Evolutionary conservation across 208 protist species (phyloP).

Genomic region (Naegleria fowleri): DNA sequence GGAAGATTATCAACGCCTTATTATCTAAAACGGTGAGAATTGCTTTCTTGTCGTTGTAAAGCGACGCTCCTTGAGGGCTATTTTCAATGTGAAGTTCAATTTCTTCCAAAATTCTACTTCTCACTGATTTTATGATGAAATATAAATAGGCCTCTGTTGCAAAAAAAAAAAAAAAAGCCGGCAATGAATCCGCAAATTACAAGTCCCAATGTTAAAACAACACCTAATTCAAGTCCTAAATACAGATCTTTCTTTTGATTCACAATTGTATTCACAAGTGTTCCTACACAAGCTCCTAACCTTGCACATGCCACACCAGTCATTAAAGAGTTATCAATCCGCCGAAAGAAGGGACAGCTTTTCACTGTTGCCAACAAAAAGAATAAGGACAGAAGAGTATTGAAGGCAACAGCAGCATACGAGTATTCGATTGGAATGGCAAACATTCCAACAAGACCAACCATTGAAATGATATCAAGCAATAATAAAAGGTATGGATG

Average conservation of each 20-base stretch:
- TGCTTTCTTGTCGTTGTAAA: not conserved
- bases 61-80: not conserved
- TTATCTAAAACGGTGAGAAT: not conserved
- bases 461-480: not conserved
- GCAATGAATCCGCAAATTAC: not conserved
- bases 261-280: not conserved
- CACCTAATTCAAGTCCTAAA: not conserved
- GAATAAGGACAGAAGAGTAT: not conserved
- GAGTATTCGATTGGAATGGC: not conserved
- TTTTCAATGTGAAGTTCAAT: not conserved
- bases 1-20: not conserved
- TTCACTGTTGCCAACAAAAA: not conserved
- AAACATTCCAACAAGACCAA: not conserved
- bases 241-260: not conserved
- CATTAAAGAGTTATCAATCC: not conserved
- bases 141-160: not conserved
- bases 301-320: not conserved
- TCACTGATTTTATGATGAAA: not conserved
- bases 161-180: not conserved
- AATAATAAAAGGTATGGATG: not conserved
- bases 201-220: not conserved
- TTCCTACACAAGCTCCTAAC: not conserved
- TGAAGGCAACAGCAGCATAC: not conserved
- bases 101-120: not conserved
- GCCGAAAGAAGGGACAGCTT: not conserved